Base-by-base conservation (phyloP, 2,329 filamentous ascomycete species). In the Botrytis sinoallii region DNA sequence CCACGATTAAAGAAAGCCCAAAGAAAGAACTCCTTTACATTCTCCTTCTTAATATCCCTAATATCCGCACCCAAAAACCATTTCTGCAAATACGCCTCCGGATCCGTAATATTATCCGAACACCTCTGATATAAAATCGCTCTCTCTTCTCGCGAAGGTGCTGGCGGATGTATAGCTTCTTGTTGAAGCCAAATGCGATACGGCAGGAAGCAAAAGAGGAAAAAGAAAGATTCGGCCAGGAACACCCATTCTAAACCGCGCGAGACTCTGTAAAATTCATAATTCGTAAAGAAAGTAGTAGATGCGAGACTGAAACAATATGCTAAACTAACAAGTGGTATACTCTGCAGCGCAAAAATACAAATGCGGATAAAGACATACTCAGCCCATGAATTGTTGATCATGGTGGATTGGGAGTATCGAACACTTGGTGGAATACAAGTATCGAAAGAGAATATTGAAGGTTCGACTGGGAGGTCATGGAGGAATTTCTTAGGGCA, bases 11-110 rank as follows among this genome's bases (percentile, higher is more conserved):
- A 84, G 70, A 91, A 87, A 0, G 86, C 88, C 89, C 88, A 91
- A n/a, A 85, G 81, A 32, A 89, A 83, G 78, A 89, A 90, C 72
- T 89, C 87, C 79, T 87, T 88, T 69, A 91, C 77, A 78, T 91
- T 90, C 46, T 90, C 88, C 22, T 85, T 82, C 72, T 85, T 85
- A 64, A 91, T 87, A 42, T 89, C 87, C 42, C 83, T 81, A 4
- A 82, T 66, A 25, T 84, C 82, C 12, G 88, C 87, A 42, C 86
- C 86, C 38, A 86, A 81, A 77, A 91, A 90, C 89, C 89, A 91
- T 75, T 84, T 85, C 69, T 79, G 82, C 42, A 91, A 74, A 76
- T 88, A 91, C 52, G 80, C 82, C 55, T 86, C 85, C 0, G 84
- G 83, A 77, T 90, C 85, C 1, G 85, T 82, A 22, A 90, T 86